These are phyloP conservation scores for Penicillium freii DNA, from an alignment of 2,329 filamentous ascomycete species.

Conservation along the genomic window DNA sequence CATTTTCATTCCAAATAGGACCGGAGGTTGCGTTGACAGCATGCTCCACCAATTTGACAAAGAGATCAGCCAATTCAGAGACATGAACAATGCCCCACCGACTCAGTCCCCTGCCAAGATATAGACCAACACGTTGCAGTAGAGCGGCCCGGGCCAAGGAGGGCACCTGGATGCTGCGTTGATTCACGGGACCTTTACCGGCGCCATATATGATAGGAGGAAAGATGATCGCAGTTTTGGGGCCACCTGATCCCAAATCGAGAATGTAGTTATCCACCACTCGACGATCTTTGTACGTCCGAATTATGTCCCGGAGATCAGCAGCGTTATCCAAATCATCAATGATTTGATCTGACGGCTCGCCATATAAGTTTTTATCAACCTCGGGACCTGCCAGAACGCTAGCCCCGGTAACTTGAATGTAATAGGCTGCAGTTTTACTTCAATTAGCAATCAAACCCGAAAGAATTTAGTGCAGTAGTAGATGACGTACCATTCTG, in stretches of 20 bases:
- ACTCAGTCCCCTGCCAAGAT: too few species aligned
- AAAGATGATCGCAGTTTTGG: too few species aligned
- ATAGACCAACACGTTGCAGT: too few species aligned
- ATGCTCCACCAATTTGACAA: too few species aligned
- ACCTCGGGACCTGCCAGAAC: conserved; percentile 37
- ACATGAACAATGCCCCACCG: too few species aligned
- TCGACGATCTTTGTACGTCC: conserved; percentile 54
- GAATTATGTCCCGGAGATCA: conserved; percentile 36
- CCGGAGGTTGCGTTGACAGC: too few species aligned
- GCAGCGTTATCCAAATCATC: conserved; percentile 37
- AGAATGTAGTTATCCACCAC: conserved; percentile 66
- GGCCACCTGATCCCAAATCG: conserved; percentile 35
- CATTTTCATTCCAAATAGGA: too few species aligned
- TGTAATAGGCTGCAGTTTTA: conserved; percentile 4
- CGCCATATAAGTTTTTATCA: conserved; percentile 31
- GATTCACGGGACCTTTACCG: too few species aligned
- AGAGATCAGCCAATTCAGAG: too few species aligned
- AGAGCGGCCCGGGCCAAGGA: too few species aligned
- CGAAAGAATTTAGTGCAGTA: neutral
- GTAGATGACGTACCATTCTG: neutral
- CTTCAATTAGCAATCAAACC: neutral
- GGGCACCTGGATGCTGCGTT: too few species aligned
- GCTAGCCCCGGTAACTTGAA: conserved; percentile 44
- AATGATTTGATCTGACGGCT: conserved; percentile 30
- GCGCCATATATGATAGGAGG: too few species aligned